Base-by-base conservation (phyloP, 352 stramenopile genomes). In the Pythium aristosporum region DNA sequence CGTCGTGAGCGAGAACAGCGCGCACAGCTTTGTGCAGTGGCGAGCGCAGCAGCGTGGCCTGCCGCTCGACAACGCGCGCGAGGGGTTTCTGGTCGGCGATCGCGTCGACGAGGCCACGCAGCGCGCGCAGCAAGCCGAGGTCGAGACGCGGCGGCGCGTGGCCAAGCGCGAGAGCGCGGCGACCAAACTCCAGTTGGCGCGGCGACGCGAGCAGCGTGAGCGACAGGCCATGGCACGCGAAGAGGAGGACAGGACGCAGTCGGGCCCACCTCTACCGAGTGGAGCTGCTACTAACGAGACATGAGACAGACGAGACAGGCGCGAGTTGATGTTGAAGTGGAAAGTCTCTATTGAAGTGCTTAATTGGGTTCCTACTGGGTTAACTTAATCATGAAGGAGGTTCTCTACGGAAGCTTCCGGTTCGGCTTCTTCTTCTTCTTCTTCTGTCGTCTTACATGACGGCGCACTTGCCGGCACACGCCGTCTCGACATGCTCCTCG, bases 71-170 rank as follows among this genome's bases (percentile, higher is more conserved):
- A 61, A 68, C 8, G 87, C 78, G 23, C 70, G 72, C 16, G 77
- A 88, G 30, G 84, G 84, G 7, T 90, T 88, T 52, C 87, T 92
- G 77, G 66, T 91, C 21, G 75, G 67, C 12, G 54, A 67, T 5
- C 46, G 58, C 20, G 72, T 67, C 7, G 76, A 87, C 55, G 54
- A 53, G 20, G 20, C 53, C 37, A 57, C 43, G 20, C 61, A 71
- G 10, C 57, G 55, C 16, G 28, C 46, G 11, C 76, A 91, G 56
- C 36, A 54, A 5, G n/a, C 51, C 4, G 71, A 85, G 36, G 61
- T 71, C n/a, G 63, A 67, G 48, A 43, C 51, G 20, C 54, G 77
- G 7, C 74, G 86, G 43, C 74, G 79, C 18, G 71, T 89, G 37
- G 75, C 79, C 13, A 68, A 63, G 21, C 74, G 74, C 5, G 81